Evolutionary conservation across 345 rosid species (phyloP), one percentile per base, ranked within the genome.

Genomic region (Populus deltoides): DNA sequence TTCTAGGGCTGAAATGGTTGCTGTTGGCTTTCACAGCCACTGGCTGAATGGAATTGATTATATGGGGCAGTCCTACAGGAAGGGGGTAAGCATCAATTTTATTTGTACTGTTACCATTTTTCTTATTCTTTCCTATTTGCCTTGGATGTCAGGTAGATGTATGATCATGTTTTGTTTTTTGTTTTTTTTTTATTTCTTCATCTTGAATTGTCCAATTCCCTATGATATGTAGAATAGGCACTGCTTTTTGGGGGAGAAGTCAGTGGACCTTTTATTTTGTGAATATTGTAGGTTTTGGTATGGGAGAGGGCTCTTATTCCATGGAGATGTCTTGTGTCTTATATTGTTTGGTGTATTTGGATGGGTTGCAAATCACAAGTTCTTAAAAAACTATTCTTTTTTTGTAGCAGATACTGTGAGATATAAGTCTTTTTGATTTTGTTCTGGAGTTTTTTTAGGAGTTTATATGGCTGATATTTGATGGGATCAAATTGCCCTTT

Each of bases 41-140:
- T 96, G 98, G 99, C 82, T 96, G 86, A 92, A 91, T 85, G 99
- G 98, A 33, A 96, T 93, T 39, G 98, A 93, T 79, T 96, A 45
- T 77, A 90, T 96, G 94, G 98, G 98, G 51, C 0, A 15, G n/a
- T 78, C 81, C 20, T 91, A 90, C 82, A 57, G 38, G 24, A 85
- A 78, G 81, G 86, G 80, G 86, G 97, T 93, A 88, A 81, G 59
- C 29, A 68, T 66, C 22, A 16, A 15, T 16, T n/a, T 27, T 24
- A 29, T 33, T 66, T 47, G n/a, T 70, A 20, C 55, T 16, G 57
- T 75, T 29, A 13, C 25, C 31, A 11, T 36, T 53, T n/a, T 57
- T 24, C 22, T 29, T 10, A 4, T 31, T 17, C 70, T 47, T 38
- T 18, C 47, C 47, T 43, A 43, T 43, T 43, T 43, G 47, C 47